These are phyloP conservation scores for Mesembryanthemum crystallinum DNA, from an alignment of 148 eudicot species.

Conservation along the genomic window DNA sequence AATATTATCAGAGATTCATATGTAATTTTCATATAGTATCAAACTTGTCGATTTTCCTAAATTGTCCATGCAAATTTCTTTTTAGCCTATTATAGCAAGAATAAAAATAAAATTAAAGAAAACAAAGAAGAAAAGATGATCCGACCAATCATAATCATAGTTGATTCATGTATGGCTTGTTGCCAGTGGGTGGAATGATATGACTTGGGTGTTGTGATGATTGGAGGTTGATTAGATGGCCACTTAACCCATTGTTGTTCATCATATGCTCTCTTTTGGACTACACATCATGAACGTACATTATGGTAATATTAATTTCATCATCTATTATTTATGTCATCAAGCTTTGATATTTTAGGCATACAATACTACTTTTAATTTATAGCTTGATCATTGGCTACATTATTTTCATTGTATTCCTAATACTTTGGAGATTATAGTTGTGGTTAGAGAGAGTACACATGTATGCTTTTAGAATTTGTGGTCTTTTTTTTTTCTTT, in stretches of 20 bases:
- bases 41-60: not conserved
- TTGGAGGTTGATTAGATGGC: constrained; percentile 30
- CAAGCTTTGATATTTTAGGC: constrained; percentile 2
- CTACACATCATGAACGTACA: constrained; percentile 6
- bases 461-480: not conserved
- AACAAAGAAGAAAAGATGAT: not conserved
- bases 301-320: constrained; percentile 4
- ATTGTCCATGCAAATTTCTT: not conserved
- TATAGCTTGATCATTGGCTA: constrained; percentile 18
- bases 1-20: too few relatives aligned
- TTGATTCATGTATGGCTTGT: constrained; percentile 10
- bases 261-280: constrained; percentile 7
- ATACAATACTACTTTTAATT: not conserved
- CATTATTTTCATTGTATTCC: not conserved
- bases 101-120: too few relatives aligned
- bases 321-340: constrained; percentile 17
- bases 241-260: constrained; percentile 20
- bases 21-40: too few relatives aligned
- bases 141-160: constrained; percentile 20
- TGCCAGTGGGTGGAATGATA: constrained; percentile 17
- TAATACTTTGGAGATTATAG: constrained; percentile 14
- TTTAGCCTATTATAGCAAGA: too few relatives aligned
- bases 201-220: constrained; percentile 14
- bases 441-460: constrained; percentile 12
- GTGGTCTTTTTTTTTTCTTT: too few relatives aligned